Base-by-base conservation (phyloP, 2,329 filamentous ascomycete genomes). In the Colletotrichum tabaci region DNA sequence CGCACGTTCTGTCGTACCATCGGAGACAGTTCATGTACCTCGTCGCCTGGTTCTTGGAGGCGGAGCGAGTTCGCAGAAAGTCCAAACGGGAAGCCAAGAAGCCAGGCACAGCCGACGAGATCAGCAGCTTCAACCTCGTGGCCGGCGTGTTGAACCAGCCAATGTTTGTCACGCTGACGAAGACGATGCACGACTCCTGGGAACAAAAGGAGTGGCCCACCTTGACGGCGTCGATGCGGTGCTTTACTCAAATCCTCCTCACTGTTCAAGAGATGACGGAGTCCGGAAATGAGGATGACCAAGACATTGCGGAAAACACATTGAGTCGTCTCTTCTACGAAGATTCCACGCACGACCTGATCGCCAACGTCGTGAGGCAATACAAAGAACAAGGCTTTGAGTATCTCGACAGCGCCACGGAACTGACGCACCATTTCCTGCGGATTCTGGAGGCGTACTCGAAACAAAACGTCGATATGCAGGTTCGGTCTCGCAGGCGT, bases 271-370 rank as follows among this genome's bases (percentile, higher is more conserved):
- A 97, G 73, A 98, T 99, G 95, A 87, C 91, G 1, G 90, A 93
- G 57, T 96, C 94, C 1, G 88, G 89, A 0, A 88, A 94, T 40
- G 95, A 98, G 74, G 95, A 98, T n/a, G 94, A 99, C 75, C 93
- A 97, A 78, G 96, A 98, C 76, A 98, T 99, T 79, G 96, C 96
- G 0, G 96, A 99, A 79, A 99, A 99, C 76, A 98, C 97, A 15
- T 90, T 98, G 63, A 97, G 93, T 77, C 94, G 96, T 73, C 94
- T 99, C n/a, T 99, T 99, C 80, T 99, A 99, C 82, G 96, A 99
- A 81, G 95, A 98, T 78, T 90, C 94, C 0, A 98, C 95, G 0
- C 95, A 99, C 77, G 96, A 99, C 73, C 88, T 93, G 30, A 89
- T 99, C 62, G 89, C 96, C 40, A 89, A 91, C 71, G 93, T 98